A percentile compares a stretch with the other conserved stretches of the same genome.
Conservation (phyloP, 768 basidiomycete genomes). For the Suillus ampliporus region DNA sequence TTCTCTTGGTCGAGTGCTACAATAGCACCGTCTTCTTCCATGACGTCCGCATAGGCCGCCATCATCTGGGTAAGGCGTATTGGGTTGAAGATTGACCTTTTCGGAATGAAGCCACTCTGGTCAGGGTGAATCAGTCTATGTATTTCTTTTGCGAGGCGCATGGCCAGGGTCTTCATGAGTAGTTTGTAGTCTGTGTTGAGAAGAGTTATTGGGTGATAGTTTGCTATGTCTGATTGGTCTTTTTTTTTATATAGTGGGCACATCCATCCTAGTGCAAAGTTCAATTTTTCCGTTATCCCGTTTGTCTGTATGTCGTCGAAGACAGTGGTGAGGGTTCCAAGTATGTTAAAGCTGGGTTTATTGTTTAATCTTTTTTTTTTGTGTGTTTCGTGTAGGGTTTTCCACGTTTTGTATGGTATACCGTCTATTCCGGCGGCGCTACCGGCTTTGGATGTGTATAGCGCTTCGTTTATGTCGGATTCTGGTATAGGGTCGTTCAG, state of each 20-base stretch:
- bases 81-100: conserved; percentile 39
- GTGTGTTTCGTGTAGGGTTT: conserved; percentile 2
- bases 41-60: conserved; percentile 28
- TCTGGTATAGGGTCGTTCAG: no score
- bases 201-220: conserved; percentile 46
- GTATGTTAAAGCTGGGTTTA: conserved; percentile 16
- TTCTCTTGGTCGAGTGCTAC: conserved; percentile 46
- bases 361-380: no score
- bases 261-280: conserved; percentile 39
- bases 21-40: conserved; percentile 33
- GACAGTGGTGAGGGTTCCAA: conserved; percentile 7
- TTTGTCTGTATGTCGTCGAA: conserved; percentile 35
- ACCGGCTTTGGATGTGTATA: conserved; percentile 19
- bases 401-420: conserved; percentile 36
- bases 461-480: no score
- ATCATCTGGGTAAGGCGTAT: conserved; percentile 34
- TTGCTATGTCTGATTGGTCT: conserved; percentile 39
- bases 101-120: conserved; percentile 48
- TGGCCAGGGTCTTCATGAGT: conserved; percentile 30
- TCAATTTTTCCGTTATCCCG: conserved; percentile 17
- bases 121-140: conserved; percentile 34
- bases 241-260: conserved; percentile 50
- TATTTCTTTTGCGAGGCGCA: conserved; percentile 19
- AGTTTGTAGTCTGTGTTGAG: conserved; percentile 43
- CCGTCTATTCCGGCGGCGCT: conserved; percentile 36